Evolutionary conservation across 2,329 filamentous ascomycete species (phyloP), one percentile per base, ranked within the genome.

Genomic region (Microcera coccophila): DNA sequence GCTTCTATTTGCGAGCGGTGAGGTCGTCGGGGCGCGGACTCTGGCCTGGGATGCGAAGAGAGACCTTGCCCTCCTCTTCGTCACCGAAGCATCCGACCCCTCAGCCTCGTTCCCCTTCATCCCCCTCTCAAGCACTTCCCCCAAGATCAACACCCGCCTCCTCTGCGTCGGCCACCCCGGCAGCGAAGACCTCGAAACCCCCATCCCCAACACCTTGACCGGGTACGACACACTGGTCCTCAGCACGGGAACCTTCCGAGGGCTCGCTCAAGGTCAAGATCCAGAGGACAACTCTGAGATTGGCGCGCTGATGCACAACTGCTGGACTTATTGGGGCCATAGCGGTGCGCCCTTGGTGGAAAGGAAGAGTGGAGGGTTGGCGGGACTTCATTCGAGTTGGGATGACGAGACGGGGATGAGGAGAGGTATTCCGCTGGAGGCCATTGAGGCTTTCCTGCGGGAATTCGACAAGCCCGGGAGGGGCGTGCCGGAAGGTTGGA

Each of bases 251-350:
- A 50, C 40, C 3, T 75, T 68, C 39, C 58, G 62, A 9, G 74
- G 73, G 0, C 60, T 65, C 38, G 61, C 60, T 1, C 40, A 50
- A 9, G 64, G 49, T 3, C 65, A 65, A 38, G 68, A 78, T 52
- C 55, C 62, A 3, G 69, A 76, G 40, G 71, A 78, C 45, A 77
- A 77, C 48, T 65, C 63, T 2, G 70, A 74, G 18, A 78, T 79
- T 40, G 75, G 74, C 1, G 67, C 67, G 1, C 49, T 78, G 49
- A 72, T 67, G 65, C 75, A 79, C 53, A 69, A 72, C 51, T 74
- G 71, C 43, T 79, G 75, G 75, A 78, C 74, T 2, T 79, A 78
- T 54, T 78, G 75, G 76, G 75, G 75, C 2, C 74, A 78, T 53
- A 75, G 69, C 17, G 74, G 74, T 3, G 75, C 74, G 4, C 73